phyloP scores from a whole-genome alignment of 176 grass and related monocot genomes.

The Tuctoria greenei region DNA sequence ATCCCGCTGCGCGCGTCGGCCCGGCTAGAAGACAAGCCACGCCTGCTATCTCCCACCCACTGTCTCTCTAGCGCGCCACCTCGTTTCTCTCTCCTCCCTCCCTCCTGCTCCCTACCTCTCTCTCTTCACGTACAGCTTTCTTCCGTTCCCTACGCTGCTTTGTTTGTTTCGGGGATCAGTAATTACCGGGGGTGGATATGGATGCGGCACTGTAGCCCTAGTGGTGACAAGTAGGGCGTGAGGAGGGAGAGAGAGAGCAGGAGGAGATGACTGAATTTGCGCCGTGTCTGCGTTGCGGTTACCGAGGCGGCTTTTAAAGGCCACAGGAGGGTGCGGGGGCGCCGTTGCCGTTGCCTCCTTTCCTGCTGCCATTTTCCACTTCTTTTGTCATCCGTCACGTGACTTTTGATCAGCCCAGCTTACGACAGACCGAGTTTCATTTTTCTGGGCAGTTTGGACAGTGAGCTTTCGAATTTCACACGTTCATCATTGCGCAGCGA shows the following conservation, averaged over 20 bases:
- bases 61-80: conserved; percentile 22
- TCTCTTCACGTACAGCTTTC: conserved; percentile 1
- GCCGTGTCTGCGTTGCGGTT: conserved; percentile 25
- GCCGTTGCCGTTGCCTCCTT: conserved; percentile 1
- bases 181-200: conserved; percentile 34
- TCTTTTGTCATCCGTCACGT: not conserved
- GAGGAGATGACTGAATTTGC: conserved; percentile 4
- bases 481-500: no score
- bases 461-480: not conserved
- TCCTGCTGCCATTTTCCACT: not conserved
- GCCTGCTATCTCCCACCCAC: not conserved
- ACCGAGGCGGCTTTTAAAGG: conserved; percentile 29
- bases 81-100: not conserved
- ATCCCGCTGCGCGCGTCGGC: not conserved
- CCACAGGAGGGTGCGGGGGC: conserved; percentile 2
- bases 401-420: not conserved
- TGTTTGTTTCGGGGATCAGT: not conserved
- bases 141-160: conserved; percentile 9
- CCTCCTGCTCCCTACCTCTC: not conserved
- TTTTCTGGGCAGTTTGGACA: not conserved
- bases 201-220: conserved; percentile 26
- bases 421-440: not conserved
- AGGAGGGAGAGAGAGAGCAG: not conserved
- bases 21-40: conserved; percentile 31
- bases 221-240: conserved; percentile 22